Percentiles rank a stretch among this genome's conserved stretches.
phyloP scores from a whole-genome alignment of 306 rosid species.

The Sindora glabra region DNA sequence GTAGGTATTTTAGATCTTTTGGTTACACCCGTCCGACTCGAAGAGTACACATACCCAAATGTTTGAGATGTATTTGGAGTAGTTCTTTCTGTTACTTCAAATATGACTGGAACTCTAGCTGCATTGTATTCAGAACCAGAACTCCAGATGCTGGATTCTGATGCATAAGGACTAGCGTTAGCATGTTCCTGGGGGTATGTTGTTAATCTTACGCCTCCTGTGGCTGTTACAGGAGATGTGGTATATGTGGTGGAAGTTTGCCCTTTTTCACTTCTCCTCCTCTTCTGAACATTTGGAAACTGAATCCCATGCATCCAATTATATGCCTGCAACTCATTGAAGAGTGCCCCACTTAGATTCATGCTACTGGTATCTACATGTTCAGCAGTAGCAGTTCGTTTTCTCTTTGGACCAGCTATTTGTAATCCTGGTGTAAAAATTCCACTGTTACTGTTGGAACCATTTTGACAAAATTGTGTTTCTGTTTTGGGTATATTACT shows the following conservation, averaged over 20 bases:
- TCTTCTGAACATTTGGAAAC: slow-evolving; percentile 42
- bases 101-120: background rate
- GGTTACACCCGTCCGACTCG: slow-evolving; percentile 4
- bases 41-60: background rate
- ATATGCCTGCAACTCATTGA: slow-evolving; percentile 28
- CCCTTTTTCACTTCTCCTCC: slow-evolving; percentile 39
- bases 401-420: slow-evolving; percentile 23
- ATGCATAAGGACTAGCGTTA: background rate
- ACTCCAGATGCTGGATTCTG: background rate
- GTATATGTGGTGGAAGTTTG: slow-evolving; percentile 14
- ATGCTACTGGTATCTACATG: slow-evolving; percentile 19
- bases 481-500: background rate
- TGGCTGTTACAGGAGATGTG: too few relatives aligned
- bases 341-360: slow-evolving; percentile 29
- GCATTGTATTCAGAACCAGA: slow-evolving; percentile 5
- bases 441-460: slow-evolving; percentile 25
- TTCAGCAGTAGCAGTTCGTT: slow-evolving; percentile 12
- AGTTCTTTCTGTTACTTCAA: background rate
- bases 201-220: too few relatives aligned
- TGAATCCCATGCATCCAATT: slow-evolving; percentile 17
- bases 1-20: slow-evolving; percentile 31
- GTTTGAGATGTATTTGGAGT: background rate
- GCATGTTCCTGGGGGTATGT: background rate
- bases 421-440: slow-evolving; percentile 12
- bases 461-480: slow-evolving; percentile 13